Conservation (phyloP, 148 eudicot species). For the Rhododendron kiyosumense region DNA sequence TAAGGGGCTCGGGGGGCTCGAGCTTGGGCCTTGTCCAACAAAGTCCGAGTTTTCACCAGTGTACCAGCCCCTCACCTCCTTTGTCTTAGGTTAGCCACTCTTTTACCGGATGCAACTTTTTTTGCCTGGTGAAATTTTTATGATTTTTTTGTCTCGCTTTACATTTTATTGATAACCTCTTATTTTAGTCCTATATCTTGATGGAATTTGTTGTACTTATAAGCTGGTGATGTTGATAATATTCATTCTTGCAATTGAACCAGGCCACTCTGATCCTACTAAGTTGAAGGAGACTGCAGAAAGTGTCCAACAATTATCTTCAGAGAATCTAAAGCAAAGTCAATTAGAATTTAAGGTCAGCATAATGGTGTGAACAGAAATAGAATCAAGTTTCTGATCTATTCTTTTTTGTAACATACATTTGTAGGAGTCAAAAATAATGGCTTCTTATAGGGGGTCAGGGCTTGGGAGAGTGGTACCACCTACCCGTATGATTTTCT, state of each 20-base stretch:
- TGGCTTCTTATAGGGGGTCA: neutral
- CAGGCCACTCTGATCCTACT: constrained; percentile 89
- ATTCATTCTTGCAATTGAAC: constrained; percentile 12
- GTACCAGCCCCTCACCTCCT: neutral
- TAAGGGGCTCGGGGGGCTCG: neutral
- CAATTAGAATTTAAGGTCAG: constrained; percentile 72
- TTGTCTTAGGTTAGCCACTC: constrained; percentile 1
- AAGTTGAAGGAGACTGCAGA: constrained; percentile 70
- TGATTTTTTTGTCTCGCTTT: neutral
- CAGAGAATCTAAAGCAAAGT: constrained; percentile 62
- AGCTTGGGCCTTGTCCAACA: neutral
- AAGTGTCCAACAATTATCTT: constrained; percentile 52
- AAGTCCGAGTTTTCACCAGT: neutral
- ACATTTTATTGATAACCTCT: neutral
- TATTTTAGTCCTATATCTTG: neutral
- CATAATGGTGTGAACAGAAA: neutral
- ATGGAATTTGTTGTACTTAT: neutral
- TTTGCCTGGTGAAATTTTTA: neutral
- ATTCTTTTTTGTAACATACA: neutral
- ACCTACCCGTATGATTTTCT: neutral
- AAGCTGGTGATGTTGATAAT: neutral
- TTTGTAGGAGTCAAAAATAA: neutral
- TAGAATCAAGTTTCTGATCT: neutral
- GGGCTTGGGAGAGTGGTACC: neutral
- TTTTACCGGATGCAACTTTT: neutral